Conservation (phyloP, 1,284 basidiomycete species). For the Marasmius sp. region DNA sequence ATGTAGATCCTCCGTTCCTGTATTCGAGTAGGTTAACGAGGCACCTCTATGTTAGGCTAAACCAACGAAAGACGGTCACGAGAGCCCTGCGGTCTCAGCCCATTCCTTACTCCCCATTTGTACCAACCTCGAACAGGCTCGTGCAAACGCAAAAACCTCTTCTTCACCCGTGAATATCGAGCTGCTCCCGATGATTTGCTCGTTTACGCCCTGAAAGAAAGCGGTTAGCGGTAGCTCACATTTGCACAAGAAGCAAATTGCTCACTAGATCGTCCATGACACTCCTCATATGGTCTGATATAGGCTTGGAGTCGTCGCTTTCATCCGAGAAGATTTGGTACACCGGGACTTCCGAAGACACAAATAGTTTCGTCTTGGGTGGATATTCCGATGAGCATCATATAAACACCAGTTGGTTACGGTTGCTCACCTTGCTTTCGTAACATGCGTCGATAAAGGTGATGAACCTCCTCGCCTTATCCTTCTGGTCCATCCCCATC, state of each 20-base stretch:
- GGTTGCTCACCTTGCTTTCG: conserved; percentile 72
- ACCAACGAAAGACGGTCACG: neutral
- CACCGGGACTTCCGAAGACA: conserved; percentile 88
- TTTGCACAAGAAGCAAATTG: conserved; percentile 13
- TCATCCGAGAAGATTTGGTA: conserved; percentile 86
- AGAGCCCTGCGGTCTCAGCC: conserved; percentile 65
- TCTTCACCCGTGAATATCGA: conserved; percentile 63
- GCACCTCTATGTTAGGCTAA: too few species aligned
- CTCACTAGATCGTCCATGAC: conserved; percentile 89
- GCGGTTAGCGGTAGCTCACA: neutral
- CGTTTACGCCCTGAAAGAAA: conserved; percentile 65
- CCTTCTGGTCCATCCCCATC: conserved; percentile 87
- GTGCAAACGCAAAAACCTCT: conserved; percentile 3
- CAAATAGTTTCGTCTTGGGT: conserved; percentile 84
- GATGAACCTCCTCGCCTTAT: conserved; percentile 93
- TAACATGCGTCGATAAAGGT: conserved; percentile 98
- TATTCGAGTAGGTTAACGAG: too few species aligned
- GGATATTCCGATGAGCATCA: conserved; percentile 4
- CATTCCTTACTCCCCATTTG: conserved; percentile 91
- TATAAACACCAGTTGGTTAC: neutral
- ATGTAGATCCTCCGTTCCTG: too few species aligned
- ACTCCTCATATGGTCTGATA: conserved; percentile 82
- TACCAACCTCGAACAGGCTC: conserved; percentile 70
- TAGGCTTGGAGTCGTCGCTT: conserved; percentile 36
- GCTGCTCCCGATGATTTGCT: conserved; percentile 73